Evolutionary conservation across 129 eudicot genomes (phyloP).

Genomic region (Arctium lappa): DNA sequence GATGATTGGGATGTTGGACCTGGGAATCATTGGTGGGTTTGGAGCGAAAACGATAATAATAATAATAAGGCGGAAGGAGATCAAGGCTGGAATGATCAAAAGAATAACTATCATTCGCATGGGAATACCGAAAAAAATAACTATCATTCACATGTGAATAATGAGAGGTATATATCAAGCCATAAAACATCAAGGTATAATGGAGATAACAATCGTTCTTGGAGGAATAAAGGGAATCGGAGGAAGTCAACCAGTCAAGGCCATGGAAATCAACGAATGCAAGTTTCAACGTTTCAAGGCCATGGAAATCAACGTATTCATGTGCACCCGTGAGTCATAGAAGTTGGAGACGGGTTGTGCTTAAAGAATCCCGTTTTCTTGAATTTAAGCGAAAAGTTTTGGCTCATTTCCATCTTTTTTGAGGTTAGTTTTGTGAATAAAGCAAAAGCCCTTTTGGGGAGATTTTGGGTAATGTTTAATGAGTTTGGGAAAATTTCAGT

Average conservation of each 20-base stretch:
- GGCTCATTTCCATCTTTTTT: background rate
- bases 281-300: constrained; percentile 10
- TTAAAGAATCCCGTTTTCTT: constrained; percentile 10
- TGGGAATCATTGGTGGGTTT: background rate
- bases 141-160: constrained; percentile 26
- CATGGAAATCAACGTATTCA: constrained; percentile 17
- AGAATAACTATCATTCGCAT: background rate
- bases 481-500: background rate
- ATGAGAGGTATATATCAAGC: constrained; percentile 8
- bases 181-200: constrained; percentile 22
- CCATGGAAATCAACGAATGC: constrained; percentile 16
- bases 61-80: constrained; percentile 13
- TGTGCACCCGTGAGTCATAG: constrained; percentile 13
- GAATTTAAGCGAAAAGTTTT: background rate
- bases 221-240: constrained; percentile 27
- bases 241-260: constrained; percentile 11
- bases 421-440: constrained; percentile 14
- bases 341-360: background rate
- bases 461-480: background rate
- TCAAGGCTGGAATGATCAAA: constrained; percentile 32
- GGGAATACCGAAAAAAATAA: background rate
- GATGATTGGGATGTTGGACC: constrained; percentile 25
- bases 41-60: constrained; percentile 3
- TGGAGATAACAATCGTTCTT: constrained; percentile 16
- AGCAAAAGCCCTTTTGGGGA: background rate